Evolutionary conservation across 2,329 filamentous ascomycete species (phyloP).

Genomic region (Mycosphaerella arachidis): DNA sequence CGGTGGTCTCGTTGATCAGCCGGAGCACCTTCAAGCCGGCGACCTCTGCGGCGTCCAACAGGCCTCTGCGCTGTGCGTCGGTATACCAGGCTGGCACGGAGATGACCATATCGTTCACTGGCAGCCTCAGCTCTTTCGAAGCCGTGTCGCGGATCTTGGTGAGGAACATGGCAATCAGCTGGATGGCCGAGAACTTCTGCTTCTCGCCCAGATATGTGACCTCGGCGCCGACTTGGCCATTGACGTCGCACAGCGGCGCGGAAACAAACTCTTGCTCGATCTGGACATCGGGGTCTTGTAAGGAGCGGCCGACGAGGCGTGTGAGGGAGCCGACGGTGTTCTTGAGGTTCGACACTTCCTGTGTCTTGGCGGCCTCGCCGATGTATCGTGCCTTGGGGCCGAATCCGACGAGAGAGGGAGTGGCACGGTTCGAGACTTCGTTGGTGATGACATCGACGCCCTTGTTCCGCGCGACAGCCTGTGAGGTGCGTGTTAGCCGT

Average conservation of each 20-base stretch:
- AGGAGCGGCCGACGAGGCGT: conserved; percentile 79
- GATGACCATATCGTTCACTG: conserved; percentile 88
- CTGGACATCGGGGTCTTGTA: conserved; percentile 87
- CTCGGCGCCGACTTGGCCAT: conserved; percentile 92
- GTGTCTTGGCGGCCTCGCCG: conserved; percentile 93
- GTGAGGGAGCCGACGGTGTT: conserved; percentile 94
- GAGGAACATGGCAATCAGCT: conserved; percentile 91
- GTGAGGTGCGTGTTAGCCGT: conserved; percentile 12
- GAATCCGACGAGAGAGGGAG: conserved; percentile 92
- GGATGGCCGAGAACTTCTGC: conserved; percentile 88
- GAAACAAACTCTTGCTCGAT: conserved; percentile 90
- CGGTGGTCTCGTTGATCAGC: conserved; percentile 96
- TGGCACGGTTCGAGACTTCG: conserved; percentile 97
- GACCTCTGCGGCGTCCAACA: conserved; percentile 89
- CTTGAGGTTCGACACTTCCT: conserved; percentile 99
- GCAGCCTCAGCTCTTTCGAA: conserved; percentile 78
- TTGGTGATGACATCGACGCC: conserved; percentile 99
- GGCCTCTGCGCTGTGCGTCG: conserved; percentile 80
- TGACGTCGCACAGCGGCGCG: conserved; percentile 78
- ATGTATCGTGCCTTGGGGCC: conserved; percentile 90
- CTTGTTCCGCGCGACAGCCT: conserved; percentile 90
- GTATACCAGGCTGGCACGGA: conserved; percentile 97
- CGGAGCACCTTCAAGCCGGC: conserved; percentile 88
- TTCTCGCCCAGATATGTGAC: conserved; percentile 91
- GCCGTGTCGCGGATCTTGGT: conserved; percentile 91